Conservation (phyloP, 805 yeast species). For the Trichomonascus vanleenenianus region DNA sequence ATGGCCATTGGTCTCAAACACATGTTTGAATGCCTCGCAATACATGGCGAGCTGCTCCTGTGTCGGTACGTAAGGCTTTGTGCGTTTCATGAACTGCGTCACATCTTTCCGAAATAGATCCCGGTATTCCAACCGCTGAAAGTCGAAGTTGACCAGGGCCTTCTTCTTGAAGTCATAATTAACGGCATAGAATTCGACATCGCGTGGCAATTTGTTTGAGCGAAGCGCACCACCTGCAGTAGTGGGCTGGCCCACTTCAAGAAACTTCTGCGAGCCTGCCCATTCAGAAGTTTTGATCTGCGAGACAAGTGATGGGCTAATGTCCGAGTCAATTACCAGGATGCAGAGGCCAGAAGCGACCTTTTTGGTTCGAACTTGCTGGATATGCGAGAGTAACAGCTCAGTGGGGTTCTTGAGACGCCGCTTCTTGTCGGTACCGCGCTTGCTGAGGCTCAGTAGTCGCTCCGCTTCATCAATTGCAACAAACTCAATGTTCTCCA, state of each 20-base stretch:
- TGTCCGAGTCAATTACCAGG: not conserved
- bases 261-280: not conserved
- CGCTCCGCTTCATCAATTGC: slow-evolving; percentile 25
- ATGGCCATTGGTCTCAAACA: not conserved
- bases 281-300: not conserved
- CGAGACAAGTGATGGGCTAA: not conserved
- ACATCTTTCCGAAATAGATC: not conserved
- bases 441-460: slow-evolving; percentile 6
- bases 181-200: not conserved
- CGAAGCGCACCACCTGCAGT: not conserved
- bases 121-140: not conserved
- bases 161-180: not conserved
- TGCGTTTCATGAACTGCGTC: not conserved
- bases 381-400: slow-evolving; percentile 15
- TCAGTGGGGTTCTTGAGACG: slow-evolving; percentile 17
- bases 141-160: not conserved
- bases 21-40: slow-evolving; percentile 1
- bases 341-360: not conserved
- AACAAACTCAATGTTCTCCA: slow-evolving; percentile 16
- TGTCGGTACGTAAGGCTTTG: not conserved
- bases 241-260: not conserved
- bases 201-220: not conserved
- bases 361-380: not conserved
- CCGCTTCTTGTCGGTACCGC: slow-evolving; percentile 6
- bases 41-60: not conserved